Conservation (phyloP, 306 rosid species). For the Purshia tridentata region DNA sequence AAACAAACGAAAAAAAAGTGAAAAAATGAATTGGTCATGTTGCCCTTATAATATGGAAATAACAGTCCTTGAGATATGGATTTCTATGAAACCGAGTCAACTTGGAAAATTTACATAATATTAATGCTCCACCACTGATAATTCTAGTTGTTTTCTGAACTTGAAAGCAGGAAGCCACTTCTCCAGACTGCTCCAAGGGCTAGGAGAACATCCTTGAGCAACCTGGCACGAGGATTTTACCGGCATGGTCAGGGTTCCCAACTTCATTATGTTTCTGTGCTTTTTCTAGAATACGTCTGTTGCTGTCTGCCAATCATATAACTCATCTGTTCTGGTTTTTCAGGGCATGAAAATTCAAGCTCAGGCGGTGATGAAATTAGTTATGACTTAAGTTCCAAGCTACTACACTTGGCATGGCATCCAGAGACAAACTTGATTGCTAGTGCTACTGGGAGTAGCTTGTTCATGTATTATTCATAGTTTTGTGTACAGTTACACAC, state of each 20-base stretch:
- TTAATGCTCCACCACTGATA: background rate
- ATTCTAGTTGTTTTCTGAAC: background rate
- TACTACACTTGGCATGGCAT: constrained; percentile 64
- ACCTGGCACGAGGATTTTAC: constrained; percentile 47
- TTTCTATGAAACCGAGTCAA: background rate
- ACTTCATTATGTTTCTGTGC: background rate
- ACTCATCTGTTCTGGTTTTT: constrained; percentile 8
- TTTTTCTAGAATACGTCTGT: background rate
- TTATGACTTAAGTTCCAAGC: constrained; percentile 38
- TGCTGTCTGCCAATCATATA: background rate
- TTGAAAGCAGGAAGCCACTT: constrained; percentile 34
- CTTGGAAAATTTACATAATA: background rate
- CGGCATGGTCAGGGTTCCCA: constrained; percentile 38
- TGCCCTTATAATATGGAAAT: background rate
- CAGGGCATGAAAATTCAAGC: constrained; percentile 47
- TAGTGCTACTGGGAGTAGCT: constrained; percentile 54
- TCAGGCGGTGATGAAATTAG: constrained; percentile 24
- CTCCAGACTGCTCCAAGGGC: constrained; percentile 38
- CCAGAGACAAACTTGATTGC: constrained; percentile 60
- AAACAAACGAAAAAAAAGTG: too few species aligned
- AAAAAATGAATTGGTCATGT: background rate
- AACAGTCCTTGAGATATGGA: background rate
- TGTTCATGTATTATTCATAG: constrained; percentile 52
- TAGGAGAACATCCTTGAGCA: constrained; percentile 57
- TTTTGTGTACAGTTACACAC: constrained; percentile 23